Evolutionary conservation across 768 basidiomycete species (phyloP).

Genomic region (Russula ochroleuca): DNA sequence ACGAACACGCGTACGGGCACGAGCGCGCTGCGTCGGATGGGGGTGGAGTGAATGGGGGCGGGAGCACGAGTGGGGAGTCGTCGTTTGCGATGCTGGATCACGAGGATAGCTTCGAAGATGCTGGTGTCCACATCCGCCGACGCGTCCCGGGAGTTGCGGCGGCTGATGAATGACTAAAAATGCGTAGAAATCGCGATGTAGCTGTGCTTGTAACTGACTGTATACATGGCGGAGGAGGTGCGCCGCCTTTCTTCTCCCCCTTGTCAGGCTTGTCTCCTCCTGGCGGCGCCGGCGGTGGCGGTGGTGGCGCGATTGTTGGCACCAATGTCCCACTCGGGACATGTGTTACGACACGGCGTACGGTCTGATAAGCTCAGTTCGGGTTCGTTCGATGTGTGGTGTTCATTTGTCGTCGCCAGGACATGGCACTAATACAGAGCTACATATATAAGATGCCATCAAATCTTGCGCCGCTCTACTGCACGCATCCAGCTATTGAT

Average conservation of each 20-base stretch:
- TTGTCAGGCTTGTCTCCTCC: background rate
- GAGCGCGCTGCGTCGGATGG: constrained; percentile 7
- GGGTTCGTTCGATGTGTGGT: no score
- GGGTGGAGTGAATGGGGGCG: background rate
- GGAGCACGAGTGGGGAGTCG: constrained; percentile 31
- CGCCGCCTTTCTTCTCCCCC: background rate
- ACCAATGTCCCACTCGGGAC: background rate
- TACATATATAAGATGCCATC: no score
- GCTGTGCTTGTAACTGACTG: constrained; percentile 1
- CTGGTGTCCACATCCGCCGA: constrained; percentile 20
- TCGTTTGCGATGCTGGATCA: constrained; percentile 35
- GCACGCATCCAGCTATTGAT: no score
- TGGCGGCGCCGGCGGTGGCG: background rate
- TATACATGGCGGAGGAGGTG: background rate
- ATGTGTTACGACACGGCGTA: background rate
- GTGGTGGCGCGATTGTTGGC: background rate
- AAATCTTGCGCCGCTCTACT: no score
- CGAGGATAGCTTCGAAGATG: constrained; percentile 28
- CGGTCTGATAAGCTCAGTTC: background rate
- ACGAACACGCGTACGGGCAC: background rate
- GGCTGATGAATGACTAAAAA: constrained; percentile 7
- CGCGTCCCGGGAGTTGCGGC: constrained; percentile 14
- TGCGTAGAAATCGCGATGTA: constrained; percentile 1
- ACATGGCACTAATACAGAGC: no score
- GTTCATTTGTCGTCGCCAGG: background rate